phyloP scores from a whole-genome alignment of 371 early-diverging fungal species.

The Mucor ambiguus region DNA sequence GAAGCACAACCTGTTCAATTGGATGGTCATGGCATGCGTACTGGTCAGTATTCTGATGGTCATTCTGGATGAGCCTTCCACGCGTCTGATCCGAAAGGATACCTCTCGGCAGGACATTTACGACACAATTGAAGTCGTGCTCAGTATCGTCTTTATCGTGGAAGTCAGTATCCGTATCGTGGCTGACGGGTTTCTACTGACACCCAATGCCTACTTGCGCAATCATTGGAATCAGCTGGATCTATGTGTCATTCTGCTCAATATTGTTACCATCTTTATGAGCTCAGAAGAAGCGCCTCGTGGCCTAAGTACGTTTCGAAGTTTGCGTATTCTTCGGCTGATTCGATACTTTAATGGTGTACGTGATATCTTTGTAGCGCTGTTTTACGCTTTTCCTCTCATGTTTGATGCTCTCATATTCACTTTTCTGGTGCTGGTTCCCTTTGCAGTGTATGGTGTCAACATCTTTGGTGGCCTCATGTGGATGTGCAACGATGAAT shows the following conservation, averaged over 20 bases:
- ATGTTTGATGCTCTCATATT: conserved; percentile 61
- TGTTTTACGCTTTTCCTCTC: conserved; percentile 56
- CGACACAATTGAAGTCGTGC: conserved; percentile 46
- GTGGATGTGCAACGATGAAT: conserved; percentile 53
- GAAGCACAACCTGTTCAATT: conserved; percentile 54
- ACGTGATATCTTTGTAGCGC: conserved; percentile 57
- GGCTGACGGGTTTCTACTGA: conserved; percentile 57
- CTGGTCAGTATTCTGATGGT: conserved; percentile 59
- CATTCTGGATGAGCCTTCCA: conserved; percentile 60
- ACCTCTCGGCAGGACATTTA: conserved; percentile 35
- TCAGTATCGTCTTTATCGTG: conserved; percentile 51
- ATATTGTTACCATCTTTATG: conserved; percentile 48
- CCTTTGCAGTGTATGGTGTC: conserved; percentile 61
- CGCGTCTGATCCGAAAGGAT: conserved; percentile 38
- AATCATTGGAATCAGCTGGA: conserved; percentile 62
- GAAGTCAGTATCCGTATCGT: conserved; percentile 57
- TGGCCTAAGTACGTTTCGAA: conserved; percentile 51
- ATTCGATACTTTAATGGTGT: conserved; percentile 63
- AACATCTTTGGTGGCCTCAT: conserved; percentile 64
- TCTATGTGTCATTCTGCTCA: conserved; percentile 53
- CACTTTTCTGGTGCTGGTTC: conserved; percentile 56
- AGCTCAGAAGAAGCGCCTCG: conserved; percentile 36
- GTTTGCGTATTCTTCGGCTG: conserved; percentile 60
- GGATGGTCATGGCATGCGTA: conserved; percentile 62
- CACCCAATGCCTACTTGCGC: conserved; percentile 53